phyloP scores from a whole-genome alignment of 2,329 filamentous ascomycete species.

The Calonectria pseudoreteaudii region DNA sequence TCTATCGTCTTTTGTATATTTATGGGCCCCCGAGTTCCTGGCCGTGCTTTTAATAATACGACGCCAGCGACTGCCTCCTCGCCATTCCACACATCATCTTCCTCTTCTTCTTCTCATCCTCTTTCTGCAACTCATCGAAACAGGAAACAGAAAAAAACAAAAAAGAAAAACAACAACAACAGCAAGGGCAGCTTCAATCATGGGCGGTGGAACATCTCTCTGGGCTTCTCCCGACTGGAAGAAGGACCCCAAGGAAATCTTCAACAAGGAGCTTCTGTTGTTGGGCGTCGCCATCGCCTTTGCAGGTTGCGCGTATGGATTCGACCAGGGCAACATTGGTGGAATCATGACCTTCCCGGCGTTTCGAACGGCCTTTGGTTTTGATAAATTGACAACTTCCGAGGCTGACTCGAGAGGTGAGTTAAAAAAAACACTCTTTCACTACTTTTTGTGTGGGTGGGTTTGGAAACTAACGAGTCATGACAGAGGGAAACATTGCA shows the following conservation, averaged over 20 bases:
- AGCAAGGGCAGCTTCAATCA: background rate
- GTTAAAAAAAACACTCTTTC: background rate
- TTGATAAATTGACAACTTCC: background rate
- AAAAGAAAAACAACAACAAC: background rate
- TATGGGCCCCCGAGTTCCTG: background rate
- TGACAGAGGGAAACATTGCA: conserved; percentile 20
- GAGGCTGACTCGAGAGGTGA: conserved; percentile 10
- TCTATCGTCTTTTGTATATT: conserved; percentile 1
- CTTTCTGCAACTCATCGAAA: background rate
- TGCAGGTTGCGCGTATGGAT: conserved; percentile 14
- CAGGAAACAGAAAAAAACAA: too few relatives aligned
- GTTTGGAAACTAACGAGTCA: background rate
- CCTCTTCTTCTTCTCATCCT: background rate
- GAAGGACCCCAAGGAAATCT: conserved; percentile 23
- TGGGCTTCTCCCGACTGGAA: conserved; percentile 25
- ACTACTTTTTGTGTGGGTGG: background rate
- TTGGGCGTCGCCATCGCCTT: conserved; percentile 15
- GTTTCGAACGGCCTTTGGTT: conserved; percentile 19
- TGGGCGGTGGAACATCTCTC: conserved; percentile 23
- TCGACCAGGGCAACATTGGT: conserved; percentile 21
- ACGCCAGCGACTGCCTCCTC: background rate
- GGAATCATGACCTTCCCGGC: conserved; percentile 20
- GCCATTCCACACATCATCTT: background rate
- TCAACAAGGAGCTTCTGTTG: conserved; percentile 8
- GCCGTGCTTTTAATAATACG: background rate